Conservation (phyloP, 2,329 filamentous ascomycete species). For the Colletotrichum acutatum region DNA sequence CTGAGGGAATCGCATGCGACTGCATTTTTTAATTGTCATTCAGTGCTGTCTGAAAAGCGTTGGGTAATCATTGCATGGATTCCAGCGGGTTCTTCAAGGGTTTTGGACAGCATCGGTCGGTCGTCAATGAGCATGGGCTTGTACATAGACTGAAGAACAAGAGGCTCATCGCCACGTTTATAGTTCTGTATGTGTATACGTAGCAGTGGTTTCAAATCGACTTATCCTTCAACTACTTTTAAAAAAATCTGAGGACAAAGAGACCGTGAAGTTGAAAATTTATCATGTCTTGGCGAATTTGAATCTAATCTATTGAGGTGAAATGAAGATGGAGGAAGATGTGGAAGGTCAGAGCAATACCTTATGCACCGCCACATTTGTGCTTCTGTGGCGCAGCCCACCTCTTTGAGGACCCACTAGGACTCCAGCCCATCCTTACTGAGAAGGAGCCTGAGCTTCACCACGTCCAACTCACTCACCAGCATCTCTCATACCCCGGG, state of each 20-base stretch:
- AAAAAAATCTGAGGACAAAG: neutral
- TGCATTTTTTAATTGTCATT: neutral
- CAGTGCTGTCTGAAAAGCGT: constrained; percentile 27
- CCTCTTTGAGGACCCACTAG: constrained; percentile 1
- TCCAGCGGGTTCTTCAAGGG: constrained; percentile 28
- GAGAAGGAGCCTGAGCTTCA: neutral
- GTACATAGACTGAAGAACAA: constrained; percentile 36
- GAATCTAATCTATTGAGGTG: neutral
- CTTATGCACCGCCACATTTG: constrained; percentile 20
- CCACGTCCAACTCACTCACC: neutral
- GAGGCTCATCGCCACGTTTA: constrained; percentile 35
- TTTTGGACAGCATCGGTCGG: constrained; percentile 23
- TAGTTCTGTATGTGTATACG: constrained; percentile 23
- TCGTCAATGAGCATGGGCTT: constrained; percentile 19
- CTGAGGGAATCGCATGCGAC: constrained; percentile 1
- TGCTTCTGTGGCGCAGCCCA: constrained; percentile 12
- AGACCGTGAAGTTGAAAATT: neutral
- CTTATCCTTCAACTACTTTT: neutral
- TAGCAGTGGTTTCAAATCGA: constrained; percentile 7
- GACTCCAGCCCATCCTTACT: neutral
- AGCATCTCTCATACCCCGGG: neutral
- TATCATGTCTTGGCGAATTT: neutral
- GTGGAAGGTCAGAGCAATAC: neutral
- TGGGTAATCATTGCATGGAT: constrained; percentile 32
- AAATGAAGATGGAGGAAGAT: too few species aligned